Evolutionary conservation across 2,329 filamentous ascomycete species (phyloP).

Genomic region (Lecanicillium sp.): DNA sequence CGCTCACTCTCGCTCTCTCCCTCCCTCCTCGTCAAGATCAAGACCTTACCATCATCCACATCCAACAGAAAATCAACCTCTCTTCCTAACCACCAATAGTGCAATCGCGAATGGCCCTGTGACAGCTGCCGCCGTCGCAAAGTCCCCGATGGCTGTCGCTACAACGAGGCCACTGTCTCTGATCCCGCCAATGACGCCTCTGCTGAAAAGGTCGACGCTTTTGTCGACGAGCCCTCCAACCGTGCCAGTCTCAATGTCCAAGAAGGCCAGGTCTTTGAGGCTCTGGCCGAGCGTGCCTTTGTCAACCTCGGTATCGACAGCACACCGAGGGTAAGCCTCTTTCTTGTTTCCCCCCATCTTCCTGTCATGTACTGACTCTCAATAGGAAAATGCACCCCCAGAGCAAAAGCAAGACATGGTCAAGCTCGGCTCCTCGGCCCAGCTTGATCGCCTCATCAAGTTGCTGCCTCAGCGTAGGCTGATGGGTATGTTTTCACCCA

Average conservation of each 20-base stretch:
- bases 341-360: too few species aligned
- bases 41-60: too few species aligned
- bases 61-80: too few species aligned
- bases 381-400: constrained; percentile 7
- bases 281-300: constrained; percentile 19
- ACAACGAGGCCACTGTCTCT: constrained; percentile 16
- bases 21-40: too few species aligned
- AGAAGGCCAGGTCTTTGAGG: constrained; percentile 16
- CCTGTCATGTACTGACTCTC: neutral
- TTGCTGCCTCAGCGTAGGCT: constrained; percentile 21
- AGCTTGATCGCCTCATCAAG: constrained; percentile 21
- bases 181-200: constrained; percentile 8
- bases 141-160: constrained; percentile 25
- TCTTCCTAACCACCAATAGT: constrained; percentile 18
- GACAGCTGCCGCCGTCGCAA: constrained; percentile 27
- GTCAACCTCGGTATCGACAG: constrained; percentile 19
- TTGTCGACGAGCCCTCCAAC: neutral
- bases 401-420: constrained; percentile 18
- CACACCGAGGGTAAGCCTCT: neutral
- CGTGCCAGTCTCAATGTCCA: constrained; percentile 5
- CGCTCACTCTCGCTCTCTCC: too few species aligned
- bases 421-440: constrained; percentile 17
- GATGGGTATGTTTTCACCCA: constrained; percentile 19
- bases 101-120: constrained; percentile 29
- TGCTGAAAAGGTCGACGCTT: constrained; percentile 2